Base-by-base conservation (phyloP, 116 monocot species). In the Cymodocea nodosa region DNA sequence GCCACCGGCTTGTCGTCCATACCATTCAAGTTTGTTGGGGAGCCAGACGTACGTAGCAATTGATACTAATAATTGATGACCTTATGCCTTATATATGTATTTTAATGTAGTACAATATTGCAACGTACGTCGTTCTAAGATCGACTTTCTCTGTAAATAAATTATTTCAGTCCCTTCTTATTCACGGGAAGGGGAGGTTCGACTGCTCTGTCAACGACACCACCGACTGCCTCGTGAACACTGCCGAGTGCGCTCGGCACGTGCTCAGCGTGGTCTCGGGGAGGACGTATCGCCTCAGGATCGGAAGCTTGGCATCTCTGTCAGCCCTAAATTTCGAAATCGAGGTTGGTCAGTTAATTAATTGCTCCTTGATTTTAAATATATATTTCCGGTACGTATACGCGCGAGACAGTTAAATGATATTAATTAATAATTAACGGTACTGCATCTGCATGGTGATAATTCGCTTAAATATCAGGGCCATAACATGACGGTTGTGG, bases 251-350 rank as follows among this genome's bases (percentile, higher is more conserved):
- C 78, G 64, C 82, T 1, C 74, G 82, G 0, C 60, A 23, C 16
- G 74, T 78, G 24, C 55, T 89, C 22, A 78, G 68, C 0, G 78
- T 86, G 34, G 72, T 85, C 6, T 71, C 85, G 0, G 89, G 88
- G 5, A 85, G 82, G 66, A 93, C 83, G 8, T 93, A 93, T 44
- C 85, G 79, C 8, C 67, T 93, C 0, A 70, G 93, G 3, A 78
- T 93, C 11, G 75, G 63, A 1, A 89, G 89, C 72, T n/a, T 93
- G 11, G 67, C 93, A 17, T 85, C 93, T 3, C 74, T 93, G 4
- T 93, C 89, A 0, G 85, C 93, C 0, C 69, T 93, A 10, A 93
- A 84, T 50, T 86, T 93, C 22, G 83, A 86, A 74, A 79, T 93
- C 2, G 93, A 89, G 93, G 82, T 87, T 66, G n/a, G n/a, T n/a